These are phyloP conservation scores for Aspergillus pseudotamarii DNA, from an alignment of 2,329 filamentous ascomycete species.

Conservation along the genomic window DNA sequence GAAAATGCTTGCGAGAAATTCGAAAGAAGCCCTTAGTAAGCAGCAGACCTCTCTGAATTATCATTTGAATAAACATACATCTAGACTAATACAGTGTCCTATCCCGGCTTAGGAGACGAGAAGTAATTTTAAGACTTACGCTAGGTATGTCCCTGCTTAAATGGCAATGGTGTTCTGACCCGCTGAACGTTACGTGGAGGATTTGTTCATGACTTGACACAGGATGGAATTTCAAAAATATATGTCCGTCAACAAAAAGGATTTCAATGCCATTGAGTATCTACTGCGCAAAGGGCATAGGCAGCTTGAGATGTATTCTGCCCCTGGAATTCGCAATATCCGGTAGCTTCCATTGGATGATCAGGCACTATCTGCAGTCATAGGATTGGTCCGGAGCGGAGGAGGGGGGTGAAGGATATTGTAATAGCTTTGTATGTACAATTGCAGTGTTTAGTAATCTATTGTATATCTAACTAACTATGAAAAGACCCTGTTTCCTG, in stretches of 20 bases:
- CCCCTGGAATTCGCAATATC: constrained; percentile 78
- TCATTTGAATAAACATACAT: background rate
- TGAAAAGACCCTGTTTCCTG: background rate
- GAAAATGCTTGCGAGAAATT: constrained; percentile 79
- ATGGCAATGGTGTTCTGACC: constrained; percentile 4
- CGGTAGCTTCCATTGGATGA: constrained; percentile 26
- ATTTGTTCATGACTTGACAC: constrained; percentile 13
- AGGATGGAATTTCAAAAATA: constrained; percentile 79
- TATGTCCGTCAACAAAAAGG: constrained; percentile 71
- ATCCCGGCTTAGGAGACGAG: constrained; percentile 38
- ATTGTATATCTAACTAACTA: too few relatives aligned
- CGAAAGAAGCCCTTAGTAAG: constrained; percentile 76
- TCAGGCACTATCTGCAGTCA: background rate
- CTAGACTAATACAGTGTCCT: constrained; percentile 1
- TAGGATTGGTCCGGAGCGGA: background rate
- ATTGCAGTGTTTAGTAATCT: background rate
- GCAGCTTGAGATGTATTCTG: constrained; percentile 81
- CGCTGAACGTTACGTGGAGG: constrained; percentile 9
- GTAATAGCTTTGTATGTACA: background rate
- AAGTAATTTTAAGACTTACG: constrained; percentile 45
- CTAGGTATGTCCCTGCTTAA: constrained; percentile 37
- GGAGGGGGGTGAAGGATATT: background rate
- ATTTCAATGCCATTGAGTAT: constrained; percentile 85
- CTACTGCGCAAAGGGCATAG: constrained; percentile 77
- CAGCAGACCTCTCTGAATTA: background rate